phyloP scores from a whole-genome alignment of 768 basidiomycete genomes.

The Termitomyces sp. region DNA sequence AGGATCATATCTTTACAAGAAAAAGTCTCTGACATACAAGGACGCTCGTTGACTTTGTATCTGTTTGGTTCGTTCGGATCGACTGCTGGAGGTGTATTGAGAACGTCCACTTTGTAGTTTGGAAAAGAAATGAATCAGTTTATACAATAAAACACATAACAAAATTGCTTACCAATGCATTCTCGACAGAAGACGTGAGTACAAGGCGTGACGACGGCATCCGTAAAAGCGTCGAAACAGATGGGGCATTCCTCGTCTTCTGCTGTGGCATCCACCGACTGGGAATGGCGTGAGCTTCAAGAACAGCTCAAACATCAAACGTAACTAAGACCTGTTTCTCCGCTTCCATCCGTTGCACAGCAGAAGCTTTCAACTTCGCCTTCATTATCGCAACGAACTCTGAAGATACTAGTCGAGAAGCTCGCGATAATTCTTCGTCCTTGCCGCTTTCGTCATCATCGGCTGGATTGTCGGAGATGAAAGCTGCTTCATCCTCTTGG shows the following conservation, averaged over 20 bases:
- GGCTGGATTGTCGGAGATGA: slow-evolving; percentile 33
- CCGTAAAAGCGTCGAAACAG: slow-evolving; percentile 52
- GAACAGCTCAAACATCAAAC: not conserved
- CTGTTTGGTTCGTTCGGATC: slow-evolving; percentile 27
- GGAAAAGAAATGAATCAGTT: not conserved
- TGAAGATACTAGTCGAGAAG: slow-evolving; percentile 32
- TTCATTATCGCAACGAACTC: slow-evolving; percentile 49
- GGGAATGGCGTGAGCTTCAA: not conserved
- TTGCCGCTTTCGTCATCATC: slow-evolving; percentile 24
- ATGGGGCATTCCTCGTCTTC: slow-evolving; percentile 62
- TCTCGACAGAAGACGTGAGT: slow-evolving; percentile 56
- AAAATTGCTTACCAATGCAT: slow-evolving; percentile 40
- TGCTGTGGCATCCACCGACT: slow-evolving; percentile 42
- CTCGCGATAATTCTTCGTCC: slow-evolving; percentile 39
- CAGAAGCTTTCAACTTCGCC: slow-evolving; percentile 34
- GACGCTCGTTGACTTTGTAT: slow-evolving; percentile 38
- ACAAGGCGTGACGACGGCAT: slow-evolving; percentile 54
- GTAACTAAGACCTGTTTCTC: slow-evolving; percentile 43
- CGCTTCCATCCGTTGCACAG: slow-evolving; percentile 37
- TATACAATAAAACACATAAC: not conserved
- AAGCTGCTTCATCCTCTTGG: slow-evolving; percentile 45
- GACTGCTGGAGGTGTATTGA: slow-evolving; percentile 31
- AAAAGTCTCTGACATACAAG: slow-evolving; percentile 33
- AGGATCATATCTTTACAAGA: not conserved
- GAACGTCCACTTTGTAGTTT: slow-evolving; percentile 29